Conservation (phyloP, 352 stramenopile genomes). For the Globisporangium radiosum region DNA sequence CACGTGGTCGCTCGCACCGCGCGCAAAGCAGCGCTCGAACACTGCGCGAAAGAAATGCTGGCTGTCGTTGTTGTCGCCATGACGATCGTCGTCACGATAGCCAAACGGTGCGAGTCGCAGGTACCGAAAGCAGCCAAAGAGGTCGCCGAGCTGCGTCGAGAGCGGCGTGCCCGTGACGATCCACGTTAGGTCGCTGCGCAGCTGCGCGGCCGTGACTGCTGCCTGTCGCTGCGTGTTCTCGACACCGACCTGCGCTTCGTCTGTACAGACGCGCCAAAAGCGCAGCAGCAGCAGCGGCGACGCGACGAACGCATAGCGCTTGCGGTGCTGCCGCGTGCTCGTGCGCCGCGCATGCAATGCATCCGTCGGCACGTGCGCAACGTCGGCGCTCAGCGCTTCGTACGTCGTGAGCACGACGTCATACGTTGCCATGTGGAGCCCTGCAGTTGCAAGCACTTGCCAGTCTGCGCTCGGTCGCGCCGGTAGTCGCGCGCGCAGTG, state of each 20-base stretch:
- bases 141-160: conserved; percentile 70
- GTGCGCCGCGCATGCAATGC: conserved; percentile 34
- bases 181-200: conserved; percentile 73
- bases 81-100: conserved; percentile 11
- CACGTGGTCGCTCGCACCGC: conserved; percentile 32
- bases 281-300: conserved; percentile 83
- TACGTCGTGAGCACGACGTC: conserved; percentile 93
- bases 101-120: conserved; percentile 46
- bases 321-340: conserved; percentile 50
- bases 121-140: conserved; percentile 83
- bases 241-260: conserved; percentile 90
- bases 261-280: conserved; percentile 89
- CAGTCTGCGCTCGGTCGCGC: conserved; percentile 38
- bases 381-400: conserved; percentile 73
- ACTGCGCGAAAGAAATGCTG: conserved; percentile 26
- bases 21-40: conserved; percentile 29
- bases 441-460: conserved; percentile 38
- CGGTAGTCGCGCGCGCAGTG: conserved; percentile 27
- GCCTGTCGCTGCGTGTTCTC: conserved; percentile 70
- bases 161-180: conserved; percentile 89
- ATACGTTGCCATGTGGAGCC: conserved; percentile 53
- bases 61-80: conserved; percentile 16
- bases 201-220: conserved; percentile 73
- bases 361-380: conserved; percentile 61
- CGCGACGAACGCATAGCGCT: conserved; percentile 78